Base-by-base conservation (phyloP, 1,139 yeast genomes). In the Pichia sp. region DNA sequence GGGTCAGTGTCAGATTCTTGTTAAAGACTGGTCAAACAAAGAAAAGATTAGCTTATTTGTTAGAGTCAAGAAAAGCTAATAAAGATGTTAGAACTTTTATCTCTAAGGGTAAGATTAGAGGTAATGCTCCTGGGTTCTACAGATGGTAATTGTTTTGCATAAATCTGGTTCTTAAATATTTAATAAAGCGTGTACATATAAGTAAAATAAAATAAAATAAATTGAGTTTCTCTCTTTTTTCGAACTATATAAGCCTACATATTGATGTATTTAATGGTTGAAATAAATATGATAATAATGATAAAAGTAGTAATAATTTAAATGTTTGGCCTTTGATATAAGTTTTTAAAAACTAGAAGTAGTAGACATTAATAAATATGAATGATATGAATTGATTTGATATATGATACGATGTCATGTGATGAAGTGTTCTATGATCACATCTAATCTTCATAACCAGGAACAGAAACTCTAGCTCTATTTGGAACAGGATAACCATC, bases 1-100 rank as follows among this genome's bases (percentile, higher is more conserved):
- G 77, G 64, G 79, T 88, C 49, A 96, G 92, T 65, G 79, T 90
- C 43, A 81, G 85, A 68, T 88, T 86, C 46, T 74, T 90, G 53
- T 72, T 90, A 55, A 84, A 81, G 64, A 74, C 85, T 8, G 71
- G 74, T 41, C 77, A 79, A 57, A 84, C 94, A 23, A 70, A 71
- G 59, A 66, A 68, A 50, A 77, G 95, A 66, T 64, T 79, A 52
- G 76, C 71, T 22, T 80, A 80, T 74, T 90, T 85, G 60, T 67
- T 69, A 50, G 65, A 71, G 45, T 68, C 72, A 52, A 59, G 58
- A 46, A 49, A 48, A 40, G 43, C 48, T 44, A 65, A 60, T 41
- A 70, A 64, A 54, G 78, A 74, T 58, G 82, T 86, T 38, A 68
- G 71, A 61, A 50, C 53, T 42, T 52, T 54, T 42, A 57, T 74